Percentiles rank a stretch among this genome's conserved stretches.
Conservation (phyloP, 495 filamentous ascomycete species). For the Hypomontagnella submonticulosa region DNA sequence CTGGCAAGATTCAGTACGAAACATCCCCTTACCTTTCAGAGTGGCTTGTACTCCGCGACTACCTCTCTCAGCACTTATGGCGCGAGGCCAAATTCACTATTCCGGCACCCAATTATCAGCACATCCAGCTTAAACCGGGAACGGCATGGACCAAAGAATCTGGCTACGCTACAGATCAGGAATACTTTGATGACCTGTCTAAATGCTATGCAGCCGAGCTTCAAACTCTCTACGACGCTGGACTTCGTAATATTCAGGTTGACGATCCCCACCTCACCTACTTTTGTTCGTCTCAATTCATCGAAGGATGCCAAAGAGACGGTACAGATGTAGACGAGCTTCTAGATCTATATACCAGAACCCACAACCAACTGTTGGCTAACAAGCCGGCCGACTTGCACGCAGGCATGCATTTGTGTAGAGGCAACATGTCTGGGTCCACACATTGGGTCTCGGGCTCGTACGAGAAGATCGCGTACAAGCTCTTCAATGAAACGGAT, state of each 20-base stretch:
- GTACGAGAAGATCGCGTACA: constrained; percentile 81
- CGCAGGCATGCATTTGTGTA: constrained; percentile 79
- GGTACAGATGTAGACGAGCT: constrained; percentile 70
- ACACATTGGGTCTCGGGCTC: constrained; percentile 81
- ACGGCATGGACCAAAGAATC: constrained; percentile 71
- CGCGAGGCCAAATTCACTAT: constrained; percentile 76
- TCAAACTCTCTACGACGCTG: constrained; percentile 74
- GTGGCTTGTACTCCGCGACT: constrained; percentile 71
- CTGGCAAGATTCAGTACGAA: constrained; percentile 75
- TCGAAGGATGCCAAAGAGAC: constrained; percentile 69
- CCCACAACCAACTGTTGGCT: constrained; percentile 78
- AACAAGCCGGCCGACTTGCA: constrained; percentile 72
- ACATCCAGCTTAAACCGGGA: constrained; percentile 75
- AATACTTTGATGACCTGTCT: constrained; percentile 79
- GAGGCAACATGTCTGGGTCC: constrained; percentile 80
- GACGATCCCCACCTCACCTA: constrained; percentile 81
- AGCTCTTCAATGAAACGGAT: constrained; percentile 79
- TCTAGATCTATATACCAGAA: constrained; percentile 76
- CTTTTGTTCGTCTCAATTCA: constrained; percentile 81
- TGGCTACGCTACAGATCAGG: constrained; percentile 71
- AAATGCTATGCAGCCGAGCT: constrained; percentile 74
- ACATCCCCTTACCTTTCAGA: constrained; percentile 75
- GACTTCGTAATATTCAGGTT: constrained; percentile 77
- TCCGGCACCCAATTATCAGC: constrained; percentile 75
- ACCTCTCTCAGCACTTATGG: constrained; percentile 66